Percentiles rank a stretch among this genome's conserved stretches.
phyloP scores from a whole-genome alignment of 192 early-diverging fungal species.

The Spizellomyces punctatus region DNA sequence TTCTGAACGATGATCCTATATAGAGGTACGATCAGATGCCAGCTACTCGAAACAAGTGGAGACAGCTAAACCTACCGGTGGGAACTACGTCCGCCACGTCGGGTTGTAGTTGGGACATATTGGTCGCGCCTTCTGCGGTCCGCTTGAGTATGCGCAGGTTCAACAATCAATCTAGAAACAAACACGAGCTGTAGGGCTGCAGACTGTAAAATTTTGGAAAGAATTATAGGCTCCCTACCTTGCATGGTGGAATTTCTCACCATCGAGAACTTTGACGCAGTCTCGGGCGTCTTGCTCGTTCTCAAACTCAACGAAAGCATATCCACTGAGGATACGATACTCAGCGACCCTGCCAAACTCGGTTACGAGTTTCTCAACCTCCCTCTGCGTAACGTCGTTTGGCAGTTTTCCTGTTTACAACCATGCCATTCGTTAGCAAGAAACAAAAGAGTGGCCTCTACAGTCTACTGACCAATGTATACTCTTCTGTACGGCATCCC shows the following conservation, averaged over 20 bases:
- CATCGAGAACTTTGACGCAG: slow-evolving; percentile 84
- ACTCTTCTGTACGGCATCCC: slow-evolving; percentile 11
- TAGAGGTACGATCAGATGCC: not conserved
- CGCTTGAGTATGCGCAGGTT: slow-evolving; percentile 45
- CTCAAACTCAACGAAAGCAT: slow-evolving; percentile 94
- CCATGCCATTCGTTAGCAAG: not conserved
- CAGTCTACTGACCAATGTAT: slow-evolving; percentile 14
- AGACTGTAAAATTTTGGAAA: too few relatives aligned
- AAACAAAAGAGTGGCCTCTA: not conserved
- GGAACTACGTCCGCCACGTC: not conserved
- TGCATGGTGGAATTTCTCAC: slow-evolving; percentile 80
- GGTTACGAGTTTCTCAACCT: slow-evolving; percentile 80
- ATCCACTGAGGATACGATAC: slow-evolving; percentile 80
- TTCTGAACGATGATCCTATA: slow-evolving; percentile 2
- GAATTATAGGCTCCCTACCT: slow-evolving; percentile 52
- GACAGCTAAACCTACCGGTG: not conserved
- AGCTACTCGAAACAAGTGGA: not conserved
- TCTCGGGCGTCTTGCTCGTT: slow-evolving; percentile 86
- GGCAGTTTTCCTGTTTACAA: slow-evolving; percentile 68
- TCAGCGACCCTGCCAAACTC: slow-evolving; percentile 81
- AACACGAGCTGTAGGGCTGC: too few relatives aligned
- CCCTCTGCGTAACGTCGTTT: slow-evolving; percentile 79
- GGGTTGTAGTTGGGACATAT: not conserved
- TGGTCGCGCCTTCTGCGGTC: not conserved
- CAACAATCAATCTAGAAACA: slow-evolving; percentile 69